These are phyloP conservation scores for Osmozyma mogii DNA, from an alignment of 805 yeast genomes.

Conservation along the genomic window DNA sequence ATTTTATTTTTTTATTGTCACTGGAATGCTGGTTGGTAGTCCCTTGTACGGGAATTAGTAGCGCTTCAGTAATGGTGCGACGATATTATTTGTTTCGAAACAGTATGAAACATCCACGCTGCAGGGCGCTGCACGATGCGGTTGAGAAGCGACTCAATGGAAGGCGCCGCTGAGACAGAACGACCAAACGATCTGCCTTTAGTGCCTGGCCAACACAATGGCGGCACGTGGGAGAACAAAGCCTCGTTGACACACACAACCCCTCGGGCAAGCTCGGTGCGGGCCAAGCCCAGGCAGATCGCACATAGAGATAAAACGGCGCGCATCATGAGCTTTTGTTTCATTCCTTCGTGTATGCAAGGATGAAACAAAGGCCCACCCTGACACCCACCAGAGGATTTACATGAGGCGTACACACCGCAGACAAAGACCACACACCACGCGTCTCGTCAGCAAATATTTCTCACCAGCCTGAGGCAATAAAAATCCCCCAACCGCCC, in stretches of 20 bases:
- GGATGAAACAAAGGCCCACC: neutral
- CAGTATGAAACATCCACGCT: neutral
- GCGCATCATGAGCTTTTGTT: constrained; percentile 1
- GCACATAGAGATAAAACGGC: neutral
- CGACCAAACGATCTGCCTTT: too few relatives aligned
- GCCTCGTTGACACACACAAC: too few relatives aligned
- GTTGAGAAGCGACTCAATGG: too few relatives aligned
- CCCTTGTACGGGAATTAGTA: neutral
- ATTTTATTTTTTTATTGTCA: neutral
- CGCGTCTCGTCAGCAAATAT: neutral
- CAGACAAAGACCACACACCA: neutral
- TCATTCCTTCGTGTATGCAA: constrained; percentile 2
- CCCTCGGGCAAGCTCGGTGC: too few relatives aligned
- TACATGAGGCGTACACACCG: too few relatives aligned
- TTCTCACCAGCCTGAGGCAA: neutral
- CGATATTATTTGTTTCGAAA: neutral
- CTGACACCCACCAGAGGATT: constrained; percentile 8
- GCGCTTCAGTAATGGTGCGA: neutral
- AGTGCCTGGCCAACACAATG: too few relatives aligned
- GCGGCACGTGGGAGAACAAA: too few relatives aligned
- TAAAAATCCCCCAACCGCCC: neutral
- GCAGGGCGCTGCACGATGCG: neutral
- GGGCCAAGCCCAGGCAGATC: neutral
- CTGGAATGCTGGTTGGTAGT: neutral
- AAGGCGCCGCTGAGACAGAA: too few relatives aligned